A percentile compares a stretch with the other conserved stretches of the same genome.
Conservation (phyloP, 495 filamentous ascomycete genomes). For the Parathielavia appendiculata region DNA sequence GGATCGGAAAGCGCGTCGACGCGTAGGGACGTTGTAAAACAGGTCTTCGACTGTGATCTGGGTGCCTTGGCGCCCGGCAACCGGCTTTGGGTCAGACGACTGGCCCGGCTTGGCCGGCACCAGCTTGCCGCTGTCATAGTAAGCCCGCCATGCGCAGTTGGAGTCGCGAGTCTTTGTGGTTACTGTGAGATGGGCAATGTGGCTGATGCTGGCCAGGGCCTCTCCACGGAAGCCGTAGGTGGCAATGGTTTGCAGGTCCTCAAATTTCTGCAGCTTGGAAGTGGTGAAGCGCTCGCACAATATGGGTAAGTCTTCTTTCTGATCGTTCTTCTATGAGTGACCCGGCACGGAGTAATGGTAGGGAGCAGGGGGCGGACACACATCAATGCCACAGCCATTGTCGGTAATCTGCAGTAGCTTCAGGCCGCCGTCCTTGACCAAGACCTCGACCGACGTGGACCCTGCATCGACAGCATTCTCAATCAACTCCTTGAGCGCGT, state of each 20-base stretch:
- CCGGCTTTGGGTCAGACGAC: conserved; percentile 78
- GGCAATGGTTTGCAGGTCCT: conserved; percentile 84
- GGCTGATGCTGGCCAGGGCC: conserved; percentile 95
- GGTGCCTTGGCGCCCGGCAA: conserved; percentile 87
- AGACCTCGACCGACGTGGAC: conserved; percentile 82
- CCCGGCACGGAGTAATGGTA: not conserved
- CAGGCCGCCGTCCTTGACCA: conserved; percentile 94
- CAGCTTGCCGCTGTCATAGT: conserved; percentile 80
- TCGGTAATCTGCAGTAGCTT: conserved; percentile 97
- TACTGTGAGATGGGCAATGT: conserved; percentile 92
- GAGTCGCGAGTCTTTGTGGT: conserved; percentile 91
- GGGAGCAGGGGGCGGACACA: conserved; percentile 38
- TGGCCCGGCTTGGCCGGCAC: conserved; percentile 88
- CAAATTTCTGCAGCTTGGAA: conserved; percentile 90
- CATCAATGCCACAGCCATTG: conserved; percentile 95
- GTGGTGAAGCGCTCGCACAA: conserved; percentile 97
- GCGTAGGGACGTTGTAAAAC: conserved; percentile 91
- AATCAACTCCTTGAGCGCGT: conserved; percentile 95
- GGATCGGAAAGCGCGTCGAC: conserved; percentile 85
- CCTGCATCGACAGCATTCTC: conserved; percentile 98
- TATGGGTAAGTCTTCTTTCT: conserved; percentile 89
- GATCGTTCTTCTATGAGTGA: conserved; percentile 22
- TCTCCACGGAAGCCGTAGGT: conserved; percentile 98
- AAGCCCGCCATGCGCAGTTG: conserved; percentile 80
- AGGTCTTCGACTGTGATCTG: conserved; percentile 97